Evolutionary conservation across 2,329 filamentous ascomycete species (phyloP), one percentile per base, ranked within the genome.

Genomic region (Talaromyces piceae): DNA sequence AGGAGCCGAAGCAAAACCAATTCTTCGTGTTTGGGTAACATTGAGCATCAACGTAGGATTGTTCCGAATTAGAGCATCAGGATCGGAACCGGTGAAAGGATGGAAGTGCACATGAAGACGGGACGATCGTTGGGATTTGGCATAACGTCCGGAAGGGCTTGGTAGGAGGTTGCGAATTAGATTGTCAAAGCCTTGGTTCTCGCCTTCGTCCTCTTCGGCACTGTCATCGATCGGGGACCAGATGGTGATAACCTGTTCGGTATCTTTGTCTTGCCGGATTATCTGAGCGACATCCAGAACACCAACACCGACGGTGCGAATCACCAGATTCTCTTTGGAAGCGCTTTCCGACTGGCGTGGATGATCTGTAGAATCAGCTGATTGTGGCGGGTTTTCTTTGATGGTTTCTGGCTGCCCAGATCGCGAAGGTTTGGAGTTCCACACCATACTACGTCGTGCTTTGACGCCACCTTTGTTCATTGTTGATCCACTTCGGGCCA

Each of bases 1-100:
- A 0, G 93, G 91, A 1, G 91, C 91, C 11, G 91, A 91, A 3
- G 91, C 88, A 66, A 98, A 97, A 2, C 91, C 93, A 67, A 97
- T 91, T 66, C 93, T 93, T 61, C 78, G 86, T 0, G 91, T 95
- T 66, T 86, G 86, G 52, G 78, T 78, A 54, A 97, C 81, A 47
- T 86, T 84, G 47, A 94, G 86, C 12, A 98, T 80, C 12, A 94
- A 73, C 0, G 91, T 97, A 0, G 93, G 93, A 3, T 89, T 95
- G 45, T 86, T 83, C 62, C 87, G 88, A 63, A 97, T 86, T 37
- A 98, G 78, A 0, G 73, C 75, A 57, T 95, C 89, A 1, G 89
- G 83, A 60, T 97, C 89, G 1, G 81, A 76, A 59, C 86, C 80
- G 30, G 82, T 79, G 66, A 96, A 96, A 1, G 87, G 79, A 59